A percentile compares a stretch with the other conserved stretches of the same genome.
Evolutionary conservation across 306 rosid genomes (phyloP).

Genomic region (Carpinus viminea): DNA sequence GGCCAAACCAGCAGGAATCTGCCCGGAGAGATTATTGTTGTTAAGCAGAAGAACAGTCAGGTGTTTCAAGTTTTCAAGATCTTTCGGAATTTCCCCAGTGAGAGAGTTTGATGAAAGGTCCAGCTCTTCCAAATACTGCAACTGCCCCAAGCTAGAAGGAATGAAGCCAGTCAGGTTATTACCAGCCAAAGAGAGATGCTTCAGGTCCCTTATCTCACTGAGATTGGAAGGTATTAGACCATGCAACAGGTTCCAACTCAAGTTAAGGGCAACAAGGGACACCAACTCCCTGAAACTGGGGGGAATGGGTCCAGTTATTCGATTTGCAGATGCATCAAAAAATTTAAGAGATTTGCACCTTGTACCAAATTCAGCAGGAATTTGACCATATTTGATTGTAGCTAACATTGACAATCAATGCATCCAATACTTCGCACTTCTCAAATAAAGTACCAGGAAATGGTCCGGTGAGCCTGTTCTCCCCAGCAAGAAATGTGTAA

Average conservation of each 20-base stretch:
- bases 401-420: constrained; percentile 69
- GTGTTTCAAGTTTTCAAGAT: constrained; percentile 56
- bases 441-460: constrained; percentile 65
- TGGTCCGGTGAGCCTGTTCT: constrained; percentile 58
- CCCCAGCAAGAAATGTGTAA: constrained; percentile 64
- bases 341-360: constrained; percentile 59
- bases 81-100: constrained; percentile 77
- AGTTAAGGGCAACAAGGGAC: constrained; percentile 64
- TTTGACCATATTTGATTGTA: constrained; percentile 54
- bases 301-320: constrained; percentile 58
- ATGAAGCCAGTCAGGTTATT: constrained; percentile 64
- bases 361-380: constrained; percentile 53
- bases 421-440: constrained; percentile 57
- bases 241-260: constrained; percentile 66
- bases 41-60: constrained; percentile 68
- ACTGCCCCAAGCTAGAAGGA: constrained; percentile 66
- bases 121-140: constrained; percentile 59
- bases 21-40: constrained; percentile 77
- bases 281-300: constrained; percentile 40
- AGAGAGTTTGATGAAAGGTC: constrained; percentile 78
- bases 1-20: constrained; percentile 79
- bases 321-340: constrained; percentile 79
- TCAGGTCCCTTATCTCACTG: constrained; percentile 56
- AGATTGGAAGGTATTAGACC: constrained; percentile 62
- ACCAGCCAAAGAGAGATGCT: constrained; percentile 65